Conservation (phyloP, 495 filamentous ascomycete species). For the Neurospora sp. region DNA sequence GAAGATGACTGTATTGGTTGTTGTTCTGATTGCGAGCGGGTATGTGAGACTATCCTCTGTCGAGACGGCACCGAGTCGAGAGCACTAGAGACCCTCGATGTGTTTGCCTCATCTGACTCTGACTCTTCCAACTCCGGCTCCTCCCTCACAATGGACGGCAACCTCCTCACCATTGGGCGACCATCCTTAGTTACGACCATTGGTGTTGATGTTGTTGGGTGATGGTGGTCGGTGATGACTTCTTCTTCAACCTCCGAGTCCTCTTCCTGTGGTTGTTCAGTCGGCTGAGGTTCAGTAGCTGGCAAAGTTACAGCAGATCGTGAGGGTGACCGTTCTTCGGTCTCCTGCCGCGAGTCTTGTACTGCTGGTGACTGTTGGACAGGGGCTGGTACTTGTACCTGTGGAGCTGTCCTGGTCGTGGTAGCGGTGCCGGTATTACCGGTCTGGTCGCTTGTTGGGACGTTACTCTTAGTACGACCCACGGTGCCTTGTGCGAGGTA, state of each 20-base stretch:
- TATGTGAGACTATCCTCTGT: constrained; percentile 10
- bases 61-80: constrained; percentile 27
- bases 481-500: constrained; percentile 30
- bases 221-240: not conserved
- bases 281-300: constrained; percentile 7
- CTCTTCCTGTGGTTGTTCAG: constrained; percentile 7
- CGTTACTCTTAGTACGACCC: constrained; percentile 12
- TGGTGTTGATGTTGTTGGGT: constrained; percentile 1
- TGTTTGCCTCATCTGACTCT: not conserved
- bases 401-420: not conserved
- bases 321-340: constrained; percentile 5
- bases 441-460: constrained; percentile 23
- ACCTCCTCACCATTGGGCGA: constrained; percentile 30
- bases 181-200: not conserved
- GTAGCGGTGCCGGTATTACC: constrained; percentile 21
- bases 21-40: not conserved
- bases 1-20: not conserved
- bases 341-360: not conserved
- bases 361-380: not conserved
- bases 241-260: not conserved
- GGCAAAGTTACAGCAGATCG: constrained; percentile 11
- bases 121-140: constrained; percentile 42
- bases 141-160: constrained; percentile 54
- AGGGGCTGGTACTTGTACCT: not conserved
- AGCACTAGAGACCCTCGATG: constrained; percentile 13